Evolutionary conservation across 805 yeast species (phyloP).

Genomic region (Komagataella populi): DNA sequence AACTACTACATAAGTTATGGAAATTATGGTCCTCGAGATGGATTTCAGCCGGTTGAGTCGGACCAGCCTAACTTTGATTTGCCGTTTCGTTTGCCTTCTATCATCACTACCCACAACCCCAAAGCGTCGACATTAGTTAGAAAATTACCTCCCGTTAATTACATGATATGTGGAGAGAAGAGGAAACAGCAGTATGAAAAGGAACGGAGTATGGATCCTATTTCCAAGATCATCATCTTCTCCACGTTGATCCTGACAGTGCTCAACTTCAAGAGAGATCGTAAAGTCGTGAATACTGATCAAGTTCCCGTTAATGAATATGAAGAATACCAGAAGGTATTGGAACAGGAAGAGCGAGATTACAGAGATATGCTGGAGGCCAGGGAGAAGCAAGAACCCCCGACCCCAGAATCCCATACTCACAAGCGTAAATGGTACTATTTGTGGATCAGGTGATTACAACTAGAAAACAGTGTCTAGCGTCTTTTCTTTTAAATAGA

Average conservation of each 20-base stretch:
- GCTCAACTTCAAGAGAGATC: slow-evolving; percentile 44
- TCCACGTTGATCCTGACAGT: slow-evolving; percentile 30
- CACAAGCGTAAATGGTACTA: slow-evolving; percentile 31
- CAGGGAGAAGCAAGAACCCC: slow-evolving; percentile 5
- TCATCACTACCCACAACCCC: slow-evolving; percentile 15
- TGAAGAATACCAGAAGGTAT: slow-evolving; percentile 6
- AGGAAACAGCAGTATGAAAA: slow-evolving; percentile 29
- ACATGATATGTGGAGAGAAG: slow-evolving; percentile 21
- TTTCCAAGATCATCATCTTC: slow-evolving; percentile 39
- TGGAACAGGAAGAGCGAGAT: slow-evolving; percentile 9
- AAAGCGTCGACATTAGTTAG: slow-evolving; percentile 12
- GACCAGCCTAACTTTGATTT: slow-evolving; percentile 42
- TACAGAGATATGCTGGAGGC: slow-evolving; percentile 7
- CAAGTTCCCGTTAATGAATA: slow-evolving; percentile 17
- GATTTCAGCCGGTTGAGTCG: slow-evolving; percentile 31
- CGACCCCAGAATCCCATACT: slow-evolving; percentile 3
- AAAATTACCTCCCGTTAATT: slow-evolving; percentile 22
- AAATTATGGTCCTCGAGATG: slow-evolving; percentile 56
- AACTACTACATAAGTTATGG: slow-evolving; percentile 56
- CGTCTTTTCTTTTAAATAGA: background rate
- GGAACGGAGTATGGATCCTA: slow-evolving; percentile 42
- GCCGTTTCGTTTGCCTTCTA: slow-evolving; percentile 35
- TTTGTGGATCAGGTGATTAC: slow-evolving; percentile 27
- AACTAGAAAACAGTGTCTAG: background rate
- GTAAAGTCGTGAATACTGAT: slow-evolving; percentile 15